phyloP scores from a whole-genome alignment of 2,329 filamentous ascomycete genomes.

The Colletotrichum eremochloae region DNA sequence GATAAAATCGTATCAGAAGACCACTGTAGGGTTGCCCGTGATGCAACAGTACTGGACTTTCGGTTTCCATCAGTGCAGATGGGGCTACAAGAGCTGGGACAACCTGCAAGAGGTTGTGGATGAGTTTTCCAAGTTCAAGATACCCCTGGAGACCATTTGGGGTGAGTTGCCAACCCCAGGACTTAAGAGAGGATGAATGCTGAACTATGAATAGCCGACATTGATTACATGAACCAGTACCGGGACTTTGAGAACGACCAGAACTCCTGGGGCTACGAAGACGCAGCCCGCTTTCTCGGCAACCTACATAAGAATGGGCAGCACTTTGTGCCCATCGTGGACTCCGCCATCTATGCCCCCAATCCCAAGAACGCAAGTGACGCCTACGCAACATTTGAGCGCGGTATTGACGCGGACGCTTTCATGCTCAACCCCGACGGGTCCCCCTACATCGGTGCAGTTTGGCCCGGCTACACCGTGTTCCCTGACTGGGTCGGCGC shows the following conservation, averaged over 20 bases:
- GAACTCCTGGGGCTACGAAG: constrained; percentile 66
- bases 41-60: constrained; percentile 88
- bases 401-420: constrained; percentile 68
- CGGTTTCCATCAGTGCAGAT: constrained; percentile 86
- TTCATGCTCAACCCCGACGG: constrained; percentile 71
- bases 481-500: constrained; percentile 80
- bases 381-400: constrained; percentile 71
- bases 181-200: not conserved
- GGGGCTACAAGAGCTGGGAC: constrained; percentile 84
- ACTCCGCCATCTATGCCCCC: constrained; percentile 78
- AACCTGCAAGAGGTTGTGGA: constrained; percentile 75
- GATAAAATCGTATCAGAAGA: constrained; percentile 77
- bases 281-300: constrained; percentile 71
- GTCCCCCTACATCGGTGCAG: constrained; percentile 69
- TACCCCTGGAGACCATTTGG: constrained; percentile 82
- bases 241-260: constrained; percentile 74
- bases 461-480: constrained; percentile 81
- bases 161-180: constrained; percentile 43
- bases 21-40: constrained; percentile 76
- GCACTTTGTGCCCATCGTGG: constrained; percentile 81
- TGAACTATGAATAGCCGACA: constrained; percentile 66
- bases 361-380: constrained; percentile 73
- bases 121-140: constrained; percentile 73
- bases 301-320: constrained; percentile 74
- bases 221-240: constrained; percentile 77